Evolutionary conservation across 352 stramenopile genomes (phyloP).

Genomic region (Phytophthora idaei): DNA sequence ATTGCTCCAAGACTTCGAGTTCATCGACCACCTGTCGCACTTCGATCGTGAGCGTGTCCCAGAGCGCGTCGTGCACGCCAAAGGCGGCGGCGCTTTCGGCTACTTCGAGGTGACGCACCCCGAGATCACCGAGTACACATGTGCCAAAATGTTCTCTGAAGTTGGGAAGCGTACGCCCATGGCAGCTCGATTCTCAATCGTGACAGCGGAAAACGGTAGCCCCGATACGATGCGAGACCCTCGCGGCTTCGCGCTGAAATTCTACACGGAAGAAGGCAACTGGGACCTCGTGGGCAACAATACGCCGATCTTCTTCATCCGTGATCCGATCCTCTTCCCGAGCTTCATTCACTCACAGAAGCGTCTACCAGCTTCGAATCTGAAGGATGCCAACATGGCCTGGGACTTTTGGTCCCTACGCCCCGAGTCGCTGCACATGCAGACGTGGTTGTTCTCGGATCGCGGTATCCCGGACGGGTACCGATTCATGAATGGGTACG

Average conservation of each 20-base stretch:
- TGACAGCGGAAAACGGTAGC: slow-evolving; percentile 68
- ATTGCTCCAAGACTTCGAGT: slow-evolving; percentile 38
- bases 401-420: slow-evolving; percentile 90
- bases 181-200: slow-evolving; percentile 82
- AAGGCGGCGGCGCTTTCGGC: slow-evolving; percentile 84
- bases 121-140: slow-evolving; percentile 64
- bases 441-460: slow-evolving; percentile 87
- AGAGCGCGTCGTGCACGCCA: slow-evolving; percentile 43
- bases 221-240: slow-evolving; percentile 85
- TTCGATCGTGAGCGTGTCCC: slow-evolving; percentile 43
- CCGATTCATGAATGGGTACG: slow-evolving; percentile 90
- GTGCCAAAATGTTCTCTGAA: slow-evolving; percentile 82
- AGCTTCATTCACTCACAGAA: slow-evolving; percentile 93
- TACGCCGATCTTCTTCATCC: slow-evolving; percentile 92
- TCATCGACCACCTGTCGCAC: slow-evolving; percentile 42
- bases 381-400: slow-evolving; percentile 84
- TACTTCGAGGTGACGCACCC: slow-evolving; percentile 90
- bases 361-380: slow-evolving; percentile 76
- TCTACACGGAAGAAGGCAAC: slow-evolving; percentile 92
- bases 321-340: slow-evolving; percentile 91
- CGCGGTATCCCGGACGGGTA: slow-evolving; percentile 83
- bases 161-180: slow-evolving; percentile 87
- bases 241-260: slow-evolving; percentile 90
- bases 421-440: slow-evolving; percentile 83
- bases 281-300: slow-evolving; percentile 92